Evolutionary conservation across 2,329 filamentous ascomycete genomes (phyloP), one percentile per base, ranked within the genome.

Genomic region (Fusarium sp.): DNA sequence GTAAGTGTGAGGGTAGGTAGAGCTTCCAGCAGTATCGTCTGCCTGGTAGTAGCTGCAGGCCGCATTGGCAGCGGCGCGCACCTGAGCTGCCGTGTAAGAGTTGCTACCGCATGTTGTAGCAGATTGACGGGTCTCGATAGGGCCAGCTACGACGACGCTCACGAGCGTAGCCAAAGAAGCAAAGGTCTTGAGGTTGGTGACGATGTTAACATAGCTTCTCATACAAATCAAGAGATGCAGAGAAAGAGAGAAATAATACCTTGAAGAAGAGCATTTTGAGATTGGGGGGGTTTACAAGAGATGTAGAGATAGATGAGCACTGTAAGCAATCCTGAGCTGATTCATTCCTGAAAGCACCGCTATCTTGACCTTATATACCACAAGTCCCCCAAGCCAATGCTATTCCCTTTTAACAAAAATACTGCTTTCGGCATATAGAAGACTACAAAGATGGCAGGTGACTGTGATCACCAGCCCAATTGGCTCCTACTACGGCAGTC

Each of bases 1-100:
- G 70, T 74, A 79, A 29, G 60, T 65, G 65, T 79, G 77, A n/a
- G 77, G 77, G 56, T 79, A 79, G 3, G 52, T 68, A 7, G 73
- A 75, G 60, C 61, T 64, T 19, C 74, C 74, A 13, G 70, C 69
- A 1, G 56, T 69, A 19, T 55, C 58, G n/a, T 51, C 66, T 12
- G 47, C 42, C 38, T 46, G 53, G 42, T 73, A 70, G 35, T 70
- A 60, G 9, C 47, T 7, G 58, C 73, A 75, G 3, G 74, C 71
- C 3, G 67, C 61, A 13, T 54, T 36, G 43, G 73, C 70, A 12
- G 75, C 75, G 2, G 71, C 65, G 19, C 51, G 58, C 39, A 77
- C 70, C 13, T 69, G 68, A 29, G 53, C 31, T 29, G 70, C 65
- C 7, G 64, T 60, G 69, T 76, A 77, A 7, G 53, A 64, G 35